Evolutionary conservation across 2,329 filamentous ascomycete genomes (phyloP).

Genomic region (Penicillium sp.): DNA sequence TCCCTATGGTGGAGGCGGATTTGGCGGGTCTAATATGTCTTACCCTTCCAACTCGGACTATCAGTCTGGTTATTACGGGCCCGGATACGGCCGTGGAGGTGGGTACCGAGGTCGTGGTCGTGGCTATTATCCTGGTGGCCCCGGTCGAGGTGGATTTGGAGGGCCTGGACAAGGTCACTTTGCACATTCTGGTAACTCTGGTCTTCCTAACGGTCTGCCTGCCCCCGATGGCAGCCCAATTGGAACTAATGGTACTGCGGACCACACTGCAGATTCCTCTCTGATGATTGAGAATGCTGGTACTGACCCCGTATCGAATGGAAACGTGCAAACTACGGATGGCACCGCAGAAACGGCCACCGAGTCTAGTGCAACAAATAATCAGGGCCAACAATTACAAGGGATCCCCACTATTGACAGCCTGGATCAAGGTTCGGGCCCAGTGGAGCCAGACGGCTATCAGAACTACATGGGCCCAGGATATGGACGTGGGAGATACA

Average conservation of each 20-base stretch:
- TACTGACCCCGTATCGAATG: slow-evolving; percentile 18
- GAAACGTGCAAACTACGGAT: slow-evolving; percentile 21
- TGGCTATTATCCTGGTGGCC: slow-evolving; percentile 55
- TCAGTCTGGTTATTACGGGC: slow-evolving; percentile 78
- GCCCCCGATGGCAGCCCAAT: background rate
- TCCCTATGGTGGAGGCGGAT: slow-evolving; percentile 79
- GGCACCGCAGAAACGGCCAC: slow-evolving; percentile 20
- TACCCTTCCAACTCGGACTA: slow-evolving; percentile 67
- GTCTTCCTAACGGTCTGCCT: slow-evolving; percentile 30
- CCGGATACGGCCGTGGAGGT: slow-evolving; percentile 66
- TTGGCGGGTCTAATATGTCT: slow-evolving; percentile 70
- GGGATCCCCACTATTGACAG: slow-evolving; percentile 35
- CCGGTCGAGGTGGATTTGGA: slow-evolving; percentile 43
- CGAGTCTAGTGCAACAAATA: background rate
- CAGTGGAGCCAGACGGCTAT: slow-evolving; percentile 35
- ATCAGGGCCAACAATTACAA: slow-evolving; percentile 21
- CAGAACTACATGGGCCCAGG: slow-evolving; percentile 33
- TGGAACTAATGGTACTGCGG: slow-evolving; percentile 37
- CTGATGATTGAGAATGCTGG: slow-evolving; percentile 30
- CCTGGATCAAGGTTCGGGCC: slow-evolving; percentile 19
- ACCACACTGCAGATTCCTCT: slow-evolving; percentile 40
- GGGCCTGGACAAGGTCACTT: slow-evolving; percentile 45
- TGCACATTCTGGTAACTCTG: slow-evolving; percentile 37
- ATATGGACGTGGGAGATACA: slow-evolving; percentile 47
- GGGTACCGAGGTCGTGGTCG: slow-evolving; percentile 63